phyloP scores from a whole-genome alignment of 345 rosid genomes.

The Iberis pinnata region DNA sequence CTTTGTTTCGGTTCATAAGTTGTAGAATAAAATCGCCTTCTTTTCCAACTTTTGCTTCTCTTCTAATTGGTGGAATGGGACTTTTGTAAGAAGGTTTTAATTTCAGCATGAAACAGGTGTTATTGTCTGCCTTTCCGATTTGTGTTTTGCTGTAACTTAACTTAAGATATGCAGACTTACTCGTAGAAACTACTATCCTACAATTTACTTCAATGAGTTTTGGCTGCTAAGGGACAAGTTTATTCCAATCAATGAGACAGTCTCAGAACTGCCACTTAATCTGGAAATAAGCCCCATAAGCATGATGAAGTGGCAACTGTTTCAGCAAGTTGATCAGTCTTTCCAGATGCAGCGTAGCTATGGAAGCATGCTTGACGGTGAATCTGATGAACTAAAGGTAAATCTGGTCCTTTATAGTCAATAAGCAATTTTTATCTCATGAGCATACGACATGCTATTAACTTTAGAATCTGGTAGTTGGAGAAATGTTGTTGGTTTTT shows the following conservation, averaged over 20 bases:
- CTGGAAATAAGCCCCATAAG: slow-evolving; percentile 87
- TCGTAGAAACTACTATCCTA: slow-evolving; percentile 78
- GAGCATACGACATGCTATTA: too few relatives aligned
- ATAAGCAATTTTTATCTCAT: slow-evolving; percentile 6
- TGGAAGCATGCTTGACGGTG: slow-evolving; percentile 99
- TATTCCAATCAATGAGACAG: slow-evolving; percentile 63
- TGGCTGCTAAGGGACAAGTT: slow-evolving; percentile 92
- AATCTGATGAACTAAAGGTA: slow-evolving; percentile 96
- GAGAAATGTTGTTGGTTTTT: too few relatives aligned
- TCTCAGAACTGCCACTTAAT: slow-evolving; percentile 66
- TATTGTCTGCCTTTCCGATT: not conserved
- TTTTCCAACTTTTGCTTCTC: too few relatives aligned
- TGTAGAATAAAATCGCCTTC: too few relatives aligned
- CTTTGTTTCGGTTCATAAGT: too few relatives aligned
- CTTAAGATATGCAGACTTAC: slow-evolving; percentile 58
- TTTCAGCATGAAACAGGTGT: too few relatives aligned
- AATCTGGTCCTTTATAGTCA: not conserved
- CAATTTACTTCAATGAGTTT: slow-evolving; percentile 80
- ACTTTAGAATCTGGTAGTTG: too few relatives aligned
- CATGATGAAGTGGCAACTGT: slow-evolving; percentile 97
- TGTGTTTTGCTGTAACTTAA: slow-evolving; percentile 42
- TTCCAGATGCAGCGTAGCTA: slow-evolving; percentile 92
- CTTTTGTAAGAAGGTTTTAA: too few relatives aligned
- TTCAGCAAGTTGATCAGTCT: slow-evolving; percentile 91
- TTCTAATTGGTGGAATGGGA: too few relatives aligned